Conservation (phyloP, 2,329 filamentous ascomycete genomes). For the Aspergillus ruber region DNA sequence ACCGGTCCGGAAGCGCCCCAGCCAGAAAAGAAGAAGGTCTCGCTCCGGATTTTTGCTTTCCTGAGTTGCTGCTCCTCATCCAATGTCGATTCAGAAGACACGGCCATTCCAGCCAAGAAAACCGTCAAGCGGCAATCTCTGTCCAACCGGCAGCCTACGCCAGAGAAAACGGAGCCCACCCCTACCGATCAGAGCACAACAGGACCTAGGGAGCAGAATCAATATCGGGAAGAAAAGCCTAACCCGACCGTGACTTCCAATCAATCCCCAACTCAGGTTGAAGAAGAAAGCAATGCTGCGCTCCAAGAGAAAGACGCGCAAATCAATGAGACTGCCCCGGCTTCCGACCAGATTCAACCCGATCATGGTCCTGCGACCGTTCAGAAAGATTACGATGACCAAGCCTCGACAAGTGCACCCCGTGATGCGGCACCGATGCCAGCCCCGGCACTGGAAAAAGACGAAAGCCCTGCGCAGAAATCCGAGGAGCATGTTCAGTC, state of each 20-base stretch:
- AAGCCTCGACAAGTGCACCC: slow-evolving; percentile 1
- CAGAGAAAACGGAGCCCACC: slow-evolving; percentile 34
- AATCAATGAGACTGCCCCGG: slow-evolving; percentile 23
- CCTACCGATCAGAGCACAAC: slow-evolving; percentile 34
- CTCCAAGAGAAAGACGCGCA: slow-evolving; percentile 33
- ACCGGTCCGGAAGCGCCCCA: slow-evolving; percentile 25
- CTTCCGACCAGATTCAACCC: slow-evolving; percentile 10
- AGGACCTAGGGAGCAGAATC: slow-evolving; percentile 33
- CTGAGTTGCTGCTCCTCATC: slow-evolving; percentile 45
- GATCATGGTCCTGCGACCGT: slow-evolving; percentile 5
- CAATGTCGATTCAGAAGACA: slow-evolving; percentile 39
- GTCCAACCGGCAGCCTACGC: slow-evolving; percentile 30
- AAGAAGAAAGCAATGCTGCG: slow-evolving; percentile 26
- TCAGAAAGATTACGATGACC: slow-evolving; percentile 13
- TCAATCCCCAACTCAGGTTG: slow-evolving; percentile 18
- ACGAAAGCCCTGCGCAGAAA: slow-evolving; percentile 13
- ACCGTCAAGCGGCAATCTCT: slow-evolving; percentile 34
- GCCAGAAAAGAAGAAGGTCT: slow-evolving; percentile 36
- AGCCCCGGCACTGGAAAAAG: slow-evolving; percentile 13
- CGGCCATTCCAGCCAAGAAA: slow-evolving; percentile 41
- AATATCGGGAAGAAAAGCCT: slow-evolving; percentile 33
- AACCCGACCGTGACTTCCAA: slow-evolving; percentile 24
- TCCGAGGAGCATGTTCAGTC: slow-evolving; percentile 11
- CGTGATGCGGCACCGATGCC: slow-evolving; percentile 6
- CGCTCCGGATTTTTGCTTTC: slow-evolving; percentile 39